Conservation (phyloP, 345 rosid species). For the Populus tremula region DNA sequence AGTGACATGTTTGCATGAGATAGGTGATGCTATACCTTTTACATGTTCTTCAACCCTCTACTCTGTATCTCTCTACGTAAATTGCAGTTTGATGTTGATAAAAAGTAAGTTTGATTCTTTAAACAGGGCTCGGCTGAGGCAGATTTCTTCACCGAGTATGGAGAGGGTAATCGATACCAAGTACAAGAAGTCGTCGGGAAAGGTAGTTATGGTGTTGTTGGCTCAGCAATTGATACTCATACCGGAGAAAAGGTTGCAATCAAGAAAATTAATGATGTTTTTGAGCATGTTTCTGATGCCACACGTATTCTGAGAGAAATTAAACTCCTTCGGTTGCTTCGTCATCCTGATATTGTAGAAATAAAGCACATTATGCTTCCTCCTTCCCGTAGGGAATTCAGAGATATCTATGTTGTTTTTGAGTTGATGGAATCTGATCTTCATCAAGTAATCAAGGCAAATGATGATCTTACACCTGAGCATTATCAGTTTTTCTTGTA, state of each 20-base stretch:
- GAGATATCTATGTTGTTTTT: slow-evolving; percentile 89
- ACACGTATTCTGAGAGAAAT: slow-evolving; percentile 95
- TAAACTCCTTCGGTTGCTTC: slow-evolving; percentile 85
- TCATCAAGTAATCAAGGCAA: slow-evolving; percentile 93
- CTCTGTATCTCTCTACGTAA: not conserved
- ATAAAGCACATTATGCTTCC: slow-evolving; percentile 97
- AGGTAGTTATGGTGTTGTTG: slow-evolving; percentile 98
- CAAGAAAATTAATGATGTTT: slow-evolving; percentile 93
- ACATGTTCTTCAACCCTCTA: not conserved
- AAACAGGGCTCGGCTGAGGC: slow-evolving; percentile 53
- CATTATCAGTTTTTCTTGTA: slow-evolving; percentile 94
- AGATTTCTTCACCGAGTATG: slow-evolving; percentile 96
- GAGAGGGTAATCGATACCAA: slow-evolving; percentile 85
- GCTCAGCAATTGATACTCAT: slow-evolving; percentile 77
- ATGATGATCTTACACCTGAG: slow-evolving; percentile 94
- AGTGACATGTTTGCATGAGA: not conserved
- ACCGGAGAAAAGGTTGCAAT: slow-evolving; percentile 91
- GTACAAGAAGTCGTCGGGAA: slow-evolving; percentile 93
- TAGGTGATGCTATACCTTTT: not conserved
- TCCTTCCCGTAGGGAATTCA: slow-evolving; percentile 91
- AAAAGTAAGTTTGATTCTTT: slow-evolving; percentile 10
- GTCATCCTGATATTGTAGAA: slow-evolving; percentile 92
- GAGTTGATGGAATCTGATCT: slow-evolving; percentile 99
- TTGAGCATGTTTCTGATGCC: slow-evolving; percentile 97
- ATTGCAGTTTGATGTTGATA: not conserved